These are phyloP conservation scores for Xylaria nigripes DNA, from an alignment of 495 filamentous ascomycete species.

Conservation along the genomic window DNA sequence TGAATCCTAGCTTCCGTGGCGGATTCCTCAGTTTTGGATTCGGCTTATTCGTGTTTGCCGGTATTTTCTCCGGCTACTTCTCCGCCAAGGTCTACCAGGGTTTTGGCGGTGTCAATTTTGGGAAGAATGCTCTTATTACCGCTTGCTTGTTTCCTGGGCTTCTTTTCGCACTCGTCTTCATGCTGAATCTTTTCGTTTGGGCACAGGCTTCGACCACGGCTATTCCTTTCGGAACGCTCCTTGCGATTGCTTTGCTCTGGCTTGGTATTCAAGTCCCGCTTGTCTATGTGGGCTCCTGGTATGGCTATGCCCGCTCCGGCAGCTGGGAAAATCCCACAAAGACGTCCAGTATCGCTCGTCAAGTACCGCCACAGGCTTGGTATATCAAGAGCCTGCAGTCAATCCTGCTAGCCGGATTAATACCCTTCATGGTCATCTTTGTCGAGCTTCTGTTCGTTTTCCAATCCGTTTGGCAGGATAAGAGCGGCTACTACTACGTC, in stretches of 20 bases:
- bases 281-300: constrained; percentile 78
- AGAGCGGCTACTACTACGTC: constrained; percentile 90
- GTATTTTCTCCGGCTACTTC: constrained; percentile 89
- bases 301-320: constrained; percentile 56
- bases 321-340: constrained; percentile 87
- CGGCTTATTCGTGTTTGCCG: constrained; percentile 81
- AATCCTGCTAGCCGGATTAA: constrained; percentile 66
- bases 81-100: constrained; percentile 78
- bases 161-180: constrained; percentile 68
- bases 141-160: constrained; percentile 79
- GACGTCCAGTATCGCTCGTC: constrained; percentile 63
- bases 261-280: constrained; percentile 83
- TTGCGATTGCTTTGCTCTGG: constrained; percentile 75
- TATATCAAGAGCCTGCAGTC: constrained; percentile 57
- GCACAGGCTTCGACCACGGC: constrained; percentile 85
- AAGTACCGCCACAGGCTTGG: constrained; percentile 75
- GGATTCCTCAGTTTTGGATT: constrained; percentile 85
- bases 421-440: constrained; percentile 89
- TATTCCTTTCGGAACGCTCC: constrained; percentile 76
- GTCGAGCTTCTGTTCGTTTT: constrained; percentile 92
- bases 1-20: constrained; percentile 88
- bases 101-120: constrained; percentile 73
- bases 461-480: constrained; percentile 85
- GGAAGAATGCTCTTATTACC: constrained; percentile 75
- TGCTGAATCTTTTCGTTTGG: constrained; percentile 92